Evolutionary conservation across 2,329 filamentous ascomycete species (phyloP).

Genomic region (Anthostomella pinea): DNA sequence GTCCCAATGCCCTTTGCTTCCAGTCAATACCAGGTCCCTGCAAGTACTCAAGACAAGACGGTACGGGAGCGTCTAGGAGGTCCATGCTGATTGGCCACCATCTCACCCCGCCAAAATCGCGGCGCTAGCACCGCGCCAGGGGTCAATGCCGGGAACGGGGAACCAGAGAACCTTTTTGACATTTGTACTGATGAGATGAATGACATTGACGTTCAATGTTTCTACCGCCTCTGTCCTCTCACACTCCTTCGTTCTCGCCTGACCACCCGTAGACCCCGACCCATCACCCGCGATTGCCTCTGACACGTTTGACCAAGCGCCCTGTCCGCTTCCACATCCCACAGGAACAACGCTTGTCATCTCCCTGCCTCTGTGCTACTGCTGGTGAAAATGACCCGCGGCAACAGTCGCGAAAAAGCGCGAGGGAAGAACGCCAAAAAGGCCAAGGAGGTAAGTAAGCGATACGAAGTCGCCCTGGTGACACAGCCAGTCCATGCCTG

Average conservation of each 20-base stretch:
- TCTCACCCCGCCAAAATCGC: background rate
- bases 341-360: too few relatives aligned
- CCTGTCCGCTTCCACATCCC: too few relatives aligned
- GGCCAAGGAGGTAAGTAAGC: conserved; percentile 57
- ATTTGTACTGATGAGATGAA: background rate
- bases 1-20: background rate
- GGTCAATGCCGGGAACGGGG: background rate
- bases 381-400: conserved; percentile 71
- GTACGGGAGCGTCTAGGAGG: conserved; percentile 2
- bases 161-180: background rate
- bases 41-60: background rate
- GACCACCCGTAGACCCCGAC: conserved; percentile 3
- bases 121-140: conserved; percentile 7
- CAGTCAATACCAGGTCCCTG: background rate
- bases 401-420: conserved; percentile 93
- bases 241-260: conserved; percentile 6
- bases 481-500: conserved; percentile 3
- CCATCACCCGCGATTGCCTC: conserved; percentile 16
- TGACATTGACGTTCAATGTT: conserved; percentile 8
- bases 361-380: conserved; percentile 4
- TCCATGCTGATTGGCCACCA: conserved; percentile 18
- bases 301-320: conserved; percentile 30
- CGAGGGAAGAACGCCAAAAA: conserved; percentile 86
- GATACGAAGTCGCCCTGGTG: too few relatives aligned
- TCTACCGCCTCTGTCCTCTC: conserved; percentile 7